A percentile compares a stretch with the other conserved stretches of the same genome.
phyloP scores from a whole-genome alignment of 2,329 filamentous ascomycete species.

The Claviceps africana region DNA sequence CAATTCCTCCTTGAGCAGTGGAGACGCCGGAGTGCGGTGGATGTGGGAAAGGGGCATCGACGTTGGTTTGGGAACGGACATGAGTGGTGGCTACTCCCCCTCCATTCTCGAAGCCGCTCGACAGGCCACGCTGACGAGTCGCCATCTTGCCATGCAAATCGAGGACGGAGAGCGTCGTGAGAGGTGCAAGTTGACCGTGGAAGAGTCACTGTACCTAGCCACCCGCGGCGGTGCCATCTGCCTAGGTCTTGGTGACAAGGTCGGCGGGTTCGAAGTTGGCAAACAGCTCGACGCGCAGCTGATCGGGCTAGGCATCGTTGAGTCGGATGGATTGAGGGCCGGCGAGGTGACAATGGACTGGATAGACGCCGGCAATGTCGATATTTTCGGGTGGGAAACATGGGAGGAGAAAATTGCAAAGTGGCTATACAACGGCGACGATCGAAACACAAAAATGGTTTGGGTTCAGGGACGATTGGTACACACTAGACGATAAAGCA shows the following conservation, averaged over 20 bases:
- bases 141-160: conserved; percentile 49
- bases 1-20: conserved; percentile 71
- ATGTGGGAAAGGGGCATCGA: conserved; percentile 61
- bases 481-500: conserved; percentile 34
- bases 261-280: conserved; percentile 74
- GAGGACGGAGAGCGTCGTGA: conserved; percentile 24
- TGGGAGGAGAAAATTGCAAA: conserved; percentile 81
- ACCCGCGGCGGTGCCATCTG: conserved; percentile 79
- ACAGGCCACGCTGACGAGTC: conserved; percentile 65
- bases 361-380: conserved; percentile 49
- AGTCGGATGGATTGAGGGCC: conserved; percentile 17
- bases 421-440: conserved; percentile 90
- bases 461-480: conserved; percentile 82
- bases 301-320: conserved; percentile 45
- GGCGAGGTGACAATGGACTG: conserved; percentile 11
- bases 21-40: conserved; percentile 60
- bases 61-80: conserved; percentile 80
- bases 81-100: conserved; percentile 74
- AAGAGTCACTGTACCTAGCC: conserved; percentile 74
- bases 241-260: conserved; percentile 53
- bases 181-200: conserved; percentile 57
- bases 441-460: conserved; percentile 74
- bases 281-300: conserved; percentile 89
- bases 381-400: conserved; percentile 83
- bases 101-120: conserved; percentile 72